These are phyloP conservation scores for Ogataea naganishii DNA, from an alignment of 805 yeast genomes.

Conservation along the genomic window DNA sequence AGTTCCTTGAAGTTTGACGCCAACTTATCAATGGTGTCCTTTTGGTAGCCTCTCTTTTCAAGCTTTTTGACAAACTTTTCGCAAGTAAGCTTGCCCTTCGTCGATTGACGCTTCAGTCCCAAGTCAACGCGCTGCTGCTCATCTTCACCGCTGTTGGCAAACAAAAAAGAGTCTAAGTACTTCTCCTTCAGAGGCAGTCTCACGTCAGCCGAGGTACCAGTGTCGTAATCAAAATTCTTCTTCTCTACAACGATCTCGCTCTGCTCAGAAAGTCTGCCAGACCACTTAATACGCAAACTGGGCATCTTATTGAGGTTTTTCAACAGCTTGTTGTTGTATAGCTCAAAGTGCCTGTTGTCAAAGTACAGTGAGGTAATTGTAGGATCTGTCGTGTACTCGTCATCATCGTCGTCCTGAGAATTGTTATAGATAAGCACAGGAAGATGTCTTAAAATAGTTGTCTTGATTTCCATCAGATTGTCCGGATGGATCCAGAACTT, in stretches of 20 bases:
- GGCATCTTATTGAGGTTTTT: slow-evolving; percentile 55
- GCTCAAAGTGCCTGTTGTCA: slow-evolving; percentile 73
- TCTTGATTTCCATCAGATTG: slow-evolving; percentile 92
- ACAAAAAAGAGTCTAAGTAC: slow-evolving; percentile 56
- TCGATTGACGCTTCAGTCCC: slow-evolving; percentile 14
- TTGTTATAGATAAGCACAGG: slow-evolving; percentile 79
- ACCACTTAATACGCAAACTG: slow-evolving; percentile 83
- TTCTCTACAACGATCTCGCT: slow-evolving; percentile 79
- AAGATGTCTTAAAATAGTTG: slow-evolving; percentile 85
- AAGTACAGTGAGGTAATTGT: slow-evolving; percentile 80
- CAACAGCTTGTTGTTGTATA: slow-evolving; percentile 77
- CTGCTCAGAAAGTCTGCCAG: slow-evolving; percentile 69
- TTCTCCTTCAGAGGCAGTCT: slow-evolving; percentile 72
- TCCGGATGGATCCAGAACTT: slow-evolving; percentile 98
- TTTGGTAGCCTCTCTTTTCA: slow-evolving; percentile 50
- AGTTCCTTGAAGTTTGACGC: slow-evolving; percentile 49
- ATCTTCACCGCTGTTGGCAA: slow-evolving; percentile 5
- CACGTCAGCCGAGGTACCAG: slow-evolving; percentile 40
- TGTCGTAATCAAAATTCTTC: slow-evolving; percentile 55
- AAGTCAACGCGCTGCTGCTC: slow-evolving; percentile 12
- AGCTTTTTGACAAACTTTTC: slow-evolving; percentile 52
- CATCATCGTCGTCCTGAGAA: slow-evolving; percentile 40
- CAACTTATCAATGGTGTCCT: slow-evolving; percentile 41
- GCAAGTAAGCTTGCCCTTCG: slow-evolving; percentile 15
- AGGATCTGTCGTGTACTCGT: slow-evolving; percentile 57